A percentile compares a stretch with the other conserved stretches of the same genome.
Conservation (phyloP, 305 asterid genomes). For the Solanum aculeatissimum region DNA sequence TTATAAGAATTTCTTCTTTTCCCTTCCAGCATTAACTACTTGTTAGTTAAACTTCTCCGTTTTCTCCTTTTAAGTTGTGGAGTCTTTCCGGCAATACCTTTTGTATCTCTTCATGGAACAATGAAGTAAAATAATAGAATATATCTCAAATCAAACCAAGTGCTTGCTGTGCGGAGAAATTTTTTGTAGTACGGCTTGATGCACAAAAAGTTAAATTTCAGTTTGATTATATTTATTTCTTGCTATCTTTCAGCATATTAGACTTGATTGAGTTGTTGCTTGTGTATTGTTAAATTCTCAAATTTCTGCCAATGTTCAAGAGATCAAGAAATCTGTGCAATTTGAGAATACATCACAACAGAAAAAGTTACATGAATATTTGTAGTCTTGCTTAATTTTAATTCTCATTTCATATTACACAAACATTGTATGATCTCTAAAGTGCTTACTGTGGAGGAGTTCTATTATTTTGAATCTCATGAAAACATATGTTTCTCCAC, state of each 20-base stretch:
- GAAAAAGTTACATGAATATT: background rate
- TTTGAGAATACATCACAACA: background rate
- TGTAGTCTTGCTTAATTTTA: background rate
- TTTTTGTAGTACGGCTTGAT: background rate
- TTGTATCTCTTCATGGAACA: too few relatives aligned
- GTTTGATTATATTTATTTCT: background rate
- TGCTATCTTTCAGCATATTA: background rate
- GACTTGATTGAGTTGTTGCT: background rate
- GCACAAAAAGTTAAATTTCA: background rate
- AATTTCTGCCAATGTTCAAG: slow-evolving; percentile 29
- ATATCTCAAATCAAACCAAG: background rate
- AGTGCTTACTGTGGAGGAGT: background rate
- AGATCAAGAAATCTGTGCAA: slow-evolving; percentile 86
- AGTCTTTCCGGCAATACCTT: too few relatives aligned
- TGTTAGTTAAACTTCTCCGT: too few relatives aligned
- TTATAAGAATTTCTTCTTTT: too few relatives aligned
- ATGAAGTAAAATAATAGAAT: background rate
- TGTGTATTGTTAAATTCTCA: background rate
- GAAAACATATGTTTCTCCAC: background rate
- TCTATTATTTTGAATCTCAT: background rate
- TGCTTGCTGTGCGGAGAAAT: background rate
- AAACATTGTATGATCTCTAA: background rate
- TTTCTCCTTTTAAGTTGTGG: too few relatives aligned
- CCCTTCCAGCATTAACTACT: too few relatives aligned
- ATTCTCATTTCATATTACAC: background rate